Evolutionary conservation across 139 green algal genomes (phyloP), one percentile per base, ranked within the genome.

Genomic region (Spirogloea muscicola): DNA sequence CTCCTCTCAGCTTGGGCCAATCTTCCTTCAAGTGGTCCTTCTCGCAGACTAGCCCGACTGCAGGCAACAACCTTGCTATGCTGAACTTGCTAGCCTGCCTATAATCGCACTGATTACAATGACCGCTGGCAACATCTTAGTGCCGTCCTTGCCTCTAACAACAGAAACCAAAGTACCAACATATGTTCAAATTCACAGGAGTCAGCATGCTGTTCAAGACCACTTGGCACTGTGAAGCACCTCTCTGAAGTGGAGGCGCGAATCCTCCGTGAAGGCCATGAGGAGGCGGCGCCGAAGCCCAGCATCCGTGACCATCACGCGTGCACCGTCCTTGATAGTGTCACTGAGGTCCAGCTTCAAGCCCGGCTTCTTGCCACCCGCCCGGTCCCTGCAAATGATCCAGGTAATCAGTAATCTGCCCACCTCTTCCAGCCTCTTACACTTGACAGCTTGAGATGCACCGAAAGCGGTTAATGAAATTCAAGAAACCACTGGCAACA

Each of bases 271-370:
- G 51, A 98, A 84, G 1, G 94, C 94, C 44, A 91, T 60, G 25
- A 98, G 63, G 49, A 98, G 74, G 87, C 97, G 91, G 68, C n/a
- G 51, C 25, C 84, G 63, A 0, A 88, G 79, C 10, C n/a, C 46
- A n/a, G 29, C 58, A 49, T 87, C 84, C 49, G 52, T 71, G n/a
- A 88, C 6, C 41, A 88, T 2, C 3, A 88, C 21, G 3, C 44
- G 41, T 3, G 69, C 79, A 21, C 85, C 87, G 69, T 94, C 86
- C 5, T 49, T 33, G 7, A 97, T 86, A 13, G 94, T 98, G 67
- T 91, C 87, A n/a, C 76, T 90, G 68, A 97, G 83, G 81, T 97
- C 91, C 34, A 98, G n/a, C n/a, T n/a, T n/a, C n/a, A n/a, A n/a
- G 82, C 6, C 84, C 84, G 31, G 46, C n/a, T n/a, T n/a, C n/a